These are phyloP conservation scores for Pyrrhoderma noxium DNA, from an alignment of 1,284 basidiomycete genomes.

Conservation along the genomic window DNA sequence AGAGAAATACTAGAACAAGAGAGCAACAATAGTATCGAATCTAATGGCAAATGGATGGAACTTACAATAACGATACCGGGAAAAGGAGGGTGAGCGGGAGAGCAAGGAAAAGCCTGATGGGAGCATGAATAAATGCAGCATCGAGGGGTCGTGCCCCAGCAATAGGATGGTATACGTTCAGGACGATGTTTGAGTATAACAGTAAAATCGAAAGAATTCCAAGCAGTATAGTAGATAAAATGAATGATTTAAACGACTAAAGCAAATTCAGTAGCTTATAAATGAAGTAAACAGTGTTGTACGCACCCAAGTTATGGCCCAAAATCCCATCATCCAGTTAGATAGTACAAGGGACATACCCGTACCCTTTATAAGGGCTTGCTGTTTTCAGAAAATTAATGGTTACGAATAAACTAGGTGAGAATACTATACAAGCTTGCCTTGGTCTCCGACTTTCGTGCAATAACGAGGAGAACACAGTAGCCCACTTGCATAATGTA, in stretches of 20 bases:
- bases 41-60: constrained; percentile 43
- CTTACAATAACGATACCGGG: constrained; percentile 43
- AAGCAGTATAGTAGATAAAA: constrained; percentile 52
- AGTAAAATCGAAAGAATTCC: constrained; percentile 53
- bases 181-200: constrained; percentile 57
- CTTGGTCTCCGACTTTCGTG: constrained; percentile 75
- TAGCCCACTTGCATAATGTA: constrained; percentile 70
- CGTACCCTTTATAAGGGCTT: constrained; percentile 65
- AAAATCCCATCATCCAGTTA: constrained; percentile 78
- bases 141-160: constrained; percentile 50
- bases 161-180: constrained; percentile 61
- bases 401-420: not conserved
- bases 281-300: not conserved
- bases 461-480: constrained; percentile 67
- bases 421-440: constrained; percentile 30
- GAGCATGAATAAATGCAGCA: constrained; percentile 64
- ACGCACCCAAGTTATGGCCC: constrained; percentile 76
- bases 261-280: too few species aligned
- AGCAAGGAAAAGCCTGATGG: constrained; percentile 63
- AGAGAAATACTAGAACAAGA: constrained; percentile 43
- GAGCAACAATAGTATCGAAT: not conserved
- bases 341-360: constrained; percentile 72
- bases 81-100: constrained; percentile 43
- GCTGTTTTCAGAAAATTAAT: constrained; percentile 30
- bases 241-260: constrained; percentile 55